phyloP scores from a whole-genome alignment of 129 eudicot genomes.

The Daucus carota region DH1_v3.0 NC_030387.2:37180501-37181000 shows the following conservation, averaged over 20 bases:
- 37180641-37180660: constrained; percentile 79
- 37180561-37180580: constrained; percentile 41
- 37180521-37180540: neutral
- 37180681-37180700: constrained; percentile 93
- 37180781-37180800: constrained; percentile 86
- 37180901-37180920: constrained; percentile 25
- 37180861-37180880: constrained; percentile 25
- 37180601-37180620: constrained; percentile 86
- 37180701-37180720: constrained; percentile 71
- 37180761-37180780: constrained; percentile 67
- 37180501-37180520: neutral
- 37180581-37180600: constrained; percentile 88
- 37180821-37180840: constrained; percentile 56
- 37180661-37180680: constrained; percentile 84
- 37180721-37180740: constrained; percentile 83
- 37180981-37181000: neutral
- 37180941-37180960: neutral
- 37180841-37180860: constrained; percentile 47
- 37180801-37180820: constrained; percentile 91
- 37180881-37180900: constrained; percentile 35
- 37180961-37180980: neutral
- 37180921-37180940: constrained; percentile 14
- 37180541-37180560: neutral
- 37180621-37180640: constrained; percentile 86
- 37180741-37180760: constrained; percentile 70